Evolutionary conservation across 768 basidiomycete genomes (phyloP).

Genomic region (Chalciporus piperatus): DNA sequence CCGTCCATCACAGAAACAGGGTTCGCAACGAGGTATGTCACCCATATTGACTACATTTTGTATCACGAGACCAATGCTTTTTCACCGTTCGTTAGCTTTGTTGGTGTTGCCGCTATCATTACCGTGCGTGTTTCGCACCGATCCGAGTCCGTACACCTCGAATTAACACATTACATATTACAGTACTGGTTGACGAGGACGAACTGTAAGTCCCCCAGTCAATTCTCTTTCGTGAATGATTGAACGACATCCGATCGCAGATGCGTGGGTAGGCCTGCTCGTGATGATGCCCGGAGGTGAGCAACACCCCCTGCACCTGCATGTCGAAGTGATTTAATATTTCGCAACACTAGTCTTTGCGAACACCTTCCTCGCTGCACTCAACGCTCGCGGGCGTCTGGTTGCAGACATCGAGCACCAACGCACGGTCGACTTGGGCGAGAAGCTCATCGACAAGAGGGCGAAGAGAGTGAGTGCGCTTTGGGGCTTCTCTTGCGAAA

Average conservation of each 20-base stretch:
- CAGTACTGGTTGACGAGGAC: constrained; percentile 19
- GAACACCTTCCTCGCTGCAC: constrained; percentile 17
- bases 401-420: constrained; percentile 14
- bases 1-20: constrained; percentile 12
- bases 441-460: constrained; percentile 4
- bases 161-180: not conserved
- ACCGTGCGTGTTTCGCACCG: constrained; percentile 7
- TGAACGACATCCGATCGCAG: not conserved
- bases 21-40: constrained; percentile 10
- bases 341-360: constrained; percentile 13
- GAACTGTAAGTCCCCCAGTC: constrained; percentile 3
- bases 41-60: not conserved
- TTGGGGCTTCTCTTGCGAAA: too few relatives aligned
- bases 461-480: constrained; percentile 4
- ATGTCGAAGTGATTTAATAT: not conserved
- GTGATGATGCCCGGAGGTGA: constrained; percentile 19
- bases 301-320: not conserved
- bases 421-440: not conserved
- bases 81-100: constrained; percentile 3
- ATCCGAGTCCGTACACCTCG: not conserved
- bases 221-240: not conserved
- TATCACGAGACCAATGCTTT: not conserved
- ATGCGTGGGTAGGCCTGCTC: constrained; percentile 16
- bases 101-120: constrained; percentile 3
- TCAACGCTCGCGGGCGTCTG: constrained; percentile 10